These are phyloP conservation scores for Cordyceps cicadae DNA, from an alignment of 2,329 filamentous ascomycete species.

Conservation along the genomic window DNA sequence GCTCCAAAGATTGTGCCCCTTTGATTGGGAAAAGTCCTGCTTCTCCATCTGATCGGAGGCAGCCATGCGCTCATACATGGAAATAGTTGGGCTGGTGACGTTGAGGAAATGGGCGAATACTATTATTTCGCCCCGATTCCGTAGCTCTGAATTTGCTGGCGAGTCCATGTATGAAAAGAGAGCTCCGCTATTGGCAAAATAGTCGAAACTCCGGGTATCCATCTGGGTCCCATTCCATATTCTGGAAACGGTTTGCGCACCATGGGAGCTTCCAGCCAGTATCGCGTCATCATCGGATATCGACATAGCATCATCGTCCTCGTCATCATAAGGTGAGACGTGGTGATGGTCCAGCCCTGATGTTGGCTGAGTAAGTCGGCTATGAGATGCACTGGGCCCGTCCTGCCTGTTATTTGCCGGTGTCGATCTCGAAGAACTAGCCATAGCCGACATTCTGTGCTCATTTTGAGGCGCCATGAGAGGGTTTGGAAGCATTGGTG, in stretches of 20 bases:
- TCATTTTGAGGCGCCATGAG: background rate
- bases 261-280: background rate
- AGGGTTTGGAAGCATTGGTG: slow-evolving; percentile 2
- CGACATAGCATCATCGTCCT: slow-evolving; percentile 13
- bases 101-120: slow-evolving; percentile 91
- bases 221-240: slow-evolving; percentile 29
- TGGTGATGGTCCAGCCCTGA: background rate
- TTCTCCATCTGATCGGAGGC: slow-evolving; percentile 59
- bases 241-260: background rate
- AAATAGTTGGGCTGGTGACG: slow-evolving; percentile 77
- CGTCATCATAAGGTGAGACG: slow-evolving; percentile 2
- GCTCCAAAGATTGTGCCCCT: slow-evolving; percentile 58
- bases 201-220: slow-evolving; percentile 36
- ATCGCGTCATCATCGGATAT: slow-evolving; percentile 11
- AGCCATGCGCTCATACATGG: slow-evolving; percentile 71
- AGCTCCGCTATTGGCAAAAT: slow-evolving; percentile 39
- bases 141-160: slow-evolving; percentile 61
- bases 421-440: background rate
- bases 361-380: background rate
- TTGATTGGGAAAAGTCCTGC: slow-evolving; percentile 43
- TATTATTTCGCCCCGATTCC: slow-evolving; percentile 68
- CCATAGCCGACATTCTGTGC: background rate
- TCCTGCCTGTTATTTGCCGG: background rate
- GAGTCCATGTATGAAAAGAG: slow-evolving; percentile 61
- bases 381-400: background rate